Evolutionary conservation across 2,329 filamentous ascomycete genomes (phyloP).

Genomic region (Ophiognomonia clavigignenti-juglandacearum): DNA sequence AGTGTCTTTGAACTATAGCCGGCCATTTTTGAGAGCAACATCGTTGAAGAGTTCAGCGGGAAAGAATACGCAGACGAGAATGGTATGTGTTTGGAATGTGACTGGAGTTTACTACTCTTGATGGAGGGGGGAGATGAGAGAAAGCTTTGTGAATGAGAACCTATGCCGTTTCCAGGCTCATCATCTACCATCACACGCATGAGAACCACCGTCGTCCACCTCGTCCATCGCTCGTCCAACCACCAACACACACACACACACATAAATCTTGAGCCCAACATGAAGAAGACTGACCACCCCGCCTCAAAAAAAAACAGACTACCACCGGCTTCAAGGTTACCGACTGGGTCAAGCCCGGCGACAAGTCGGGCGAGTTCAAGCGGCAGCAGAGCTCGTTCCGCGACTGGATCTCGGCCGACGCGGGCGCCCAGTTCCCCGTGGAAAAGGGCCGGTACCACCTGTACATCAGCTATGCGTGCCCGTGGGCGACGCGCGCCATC

Average conservation of each 20-base stretch:
- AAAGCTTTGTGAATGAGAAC: no score
- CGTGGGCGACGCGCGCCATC: conserved; percentile 85
- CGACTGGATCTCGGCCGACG: conserved; percentile 68
- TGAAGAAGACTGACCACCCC: not conserved
- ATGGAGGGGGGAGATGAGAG: not conserved
- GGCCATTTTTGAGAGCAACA: not conserved
- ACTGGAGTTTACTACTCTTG: no score
- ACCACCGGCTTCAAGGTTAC: conserved; percentile 57
- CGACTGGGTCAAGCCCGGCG: conserved; percentile 74
- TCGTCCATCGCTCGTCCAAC: no score
- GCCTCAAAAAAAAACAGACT: not conserved
- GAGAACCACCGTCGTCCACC: no score
- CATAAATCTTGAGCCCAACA: no score
- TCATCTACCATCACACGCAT: no score
- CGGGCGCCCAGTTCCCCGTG: conserved; percentile 70
- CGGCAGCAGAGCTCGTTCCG: conserved; percentile 80
- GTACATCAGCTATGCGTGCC: conserved; percentile 90
- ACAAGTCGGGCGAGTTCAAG: conserved; percentile 89
- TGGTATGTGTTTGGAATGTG: conserved; percentile 12
- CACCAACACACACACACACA: no score
- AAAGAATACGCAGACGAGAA: conserved; percentile 9
- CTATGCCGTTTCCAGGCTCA: no score
- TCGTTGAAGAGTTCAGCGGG: no score
- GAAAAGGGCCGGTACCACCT: conserved; percentile 92
- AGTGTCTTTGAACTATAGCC: not conserved